Conservation (phyloP, 2,329 filamentous ascomycete species). For the Diaporthe citriasiana region DNA sequence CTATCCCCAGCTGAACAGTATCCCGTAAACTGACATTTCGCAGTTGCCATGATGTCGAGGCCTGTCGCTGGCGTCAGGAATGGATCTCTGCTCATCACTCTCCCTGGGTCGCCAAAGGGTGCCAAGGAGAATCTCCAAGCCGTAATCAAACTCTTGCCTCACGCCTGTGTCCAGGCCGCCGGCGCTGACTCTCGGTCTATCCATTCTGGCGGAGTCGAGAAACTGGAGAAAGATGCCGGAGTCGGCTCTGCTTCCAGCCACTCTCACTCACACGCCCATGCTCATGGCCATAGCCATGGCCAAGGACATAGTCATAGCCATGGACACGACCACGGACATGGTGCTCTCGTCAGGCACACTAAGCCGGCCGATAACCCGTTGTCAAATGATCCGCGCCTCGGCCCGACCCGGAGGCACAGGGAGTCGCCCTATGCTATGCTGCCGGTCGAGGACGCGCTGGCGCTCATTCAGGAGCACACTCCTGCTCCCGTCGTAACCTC, state of each 20-base stretch:
- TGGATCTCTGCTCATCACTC: slow-evolving; percentile 84
- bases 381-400: slow-evolving; percentile 73
- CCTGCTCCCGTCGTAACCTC: slow-evolving; percentile 72
- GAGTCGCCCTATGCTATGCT: slow-evolving; percentile 95
- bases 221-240: slow-evolving; percentile 87
- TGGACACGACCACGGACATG: slow-evolving; percentile 73
- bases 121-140: slow-evolving; percentile 94
- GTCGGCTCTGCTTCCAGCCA: slow-evolving; percentile 56
- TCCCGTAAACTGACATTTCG: slow-evolving; percentile 44
- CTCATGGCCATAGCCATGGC: slow-evolving; percentile 51
- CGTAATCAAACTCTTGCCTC: slow-evolving; percentile 89
- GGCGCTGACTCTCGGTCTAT: slow-evolving; percentile 85
- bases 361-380: slow-evolving; percentile 68
- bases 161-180: slow-evolving; percentile 92
- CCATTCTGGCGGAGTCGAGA: slow-evolving; percentile 85
- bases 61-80: slow-evolving; percentile 91
- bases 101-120: slow-evolving; percentile 95
- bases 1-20: not conserved
- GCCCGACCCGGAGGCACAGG: slow-evolving; percentile 79
- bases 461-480: slow-evolving; percentile 79
- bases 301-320: slow-evolving; percentile 69
- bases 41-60: slow-evolving; percentile 96
- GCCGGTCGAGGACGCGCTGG: slow-evolving; percentile 84
- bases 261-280: slow-evolving; percentile 49
- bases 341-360: slow-evolving; percentile 80